Conservation (phyloP, 306 rosid species). For the Cicer chorassanicum region DNA sequence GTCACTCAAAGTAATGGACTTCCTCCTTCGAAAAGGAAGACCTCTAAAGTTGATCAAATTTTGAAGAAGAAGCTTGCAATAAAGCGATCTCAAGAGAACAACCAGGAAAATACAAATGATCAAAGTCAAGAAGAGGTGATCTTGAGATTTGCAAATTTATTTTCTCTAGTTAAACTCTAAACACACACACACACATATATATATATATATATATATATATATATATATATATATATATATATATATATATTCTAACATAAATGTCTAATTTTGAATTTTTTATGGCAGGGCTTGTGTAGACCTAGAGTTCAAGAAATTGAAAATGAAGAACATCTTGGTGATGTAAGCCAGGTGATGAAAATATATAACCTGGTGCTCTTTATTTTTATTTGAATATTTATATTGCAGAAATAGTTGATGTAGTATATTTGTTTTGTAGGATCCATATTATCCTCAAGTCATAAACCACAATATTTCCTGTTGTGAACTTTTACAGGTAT, state of each 20-base stretch:
- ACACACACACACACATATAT: too few species aligned
- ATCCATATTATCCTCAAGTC: not conserved
- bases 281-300: slow-evolving; percentile 1
- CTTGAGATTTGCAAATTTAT: not conserved
- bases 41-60: slow-evolving; percentile 21
- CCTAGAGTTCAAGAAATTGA: slow-evolving; percentile 1
- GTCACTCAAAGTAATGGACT: not conserved
- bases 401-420: not conserved
- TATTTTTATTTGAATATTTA: not conserved
- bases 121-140: slow-evolving; percentile 26
- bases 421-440: slow-evolving; percentile 2
- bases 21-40: slow-evolving; percentile 6
- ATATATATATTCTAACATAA: not conserved
- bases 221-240: too few species aligned
- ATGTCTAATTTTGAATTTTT: not conserved
- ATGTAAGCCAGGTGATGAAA: slow-evolving; percentile 13
- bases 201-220: not conserved
- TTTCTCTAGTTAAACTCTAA: not conserved
- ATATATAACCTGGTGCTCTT: slow-evolving; percentile 1
- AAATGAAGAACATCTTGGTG: slow-evolving; percentile 8
- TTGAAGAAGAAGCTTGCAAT: slow-evolving; percentile 21
- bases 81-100: not conserved
- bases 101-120: not conserved
- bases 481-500: slow-evolving; percentile 15
- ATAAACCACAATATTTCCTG: not conserved